These are phyloP conservation scores for Leccinum olivaceopallidum DNA, from an alignment of 768 basidiomycete species.

Conservation along the genomic window DNA sequence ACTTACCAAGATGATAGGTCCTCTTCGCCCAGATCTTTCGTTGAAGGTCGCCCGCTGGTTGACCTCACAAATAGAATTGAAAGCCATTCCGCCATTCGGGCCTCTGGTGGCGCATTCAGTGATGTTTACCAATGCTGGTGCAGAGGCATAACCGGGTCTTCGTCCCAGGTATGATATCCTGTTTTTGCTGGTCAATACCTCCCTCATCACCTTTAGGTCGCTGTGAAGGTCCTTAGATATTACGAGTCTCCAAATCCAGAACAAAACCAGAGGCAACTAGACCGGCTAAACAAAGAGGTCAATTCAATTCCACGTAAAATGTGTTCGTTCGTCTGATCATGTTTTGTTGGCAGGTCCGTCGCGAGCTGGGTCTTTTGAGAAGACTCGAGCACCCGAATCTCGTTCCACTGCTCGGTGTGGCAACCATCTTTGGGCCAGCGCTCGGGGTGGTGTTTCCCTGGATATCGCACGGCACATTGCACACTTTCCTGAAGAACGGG, in stretches of 20 bases:
- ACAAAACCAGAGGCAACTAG: not conserved
- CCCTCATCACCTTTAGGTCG: too few relatives aligned
- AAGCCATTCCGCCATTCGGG: too few relatives aligned
- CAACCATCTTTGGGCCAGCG: not conserved
- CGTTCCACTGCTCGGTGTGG: constrained; percentile 2
- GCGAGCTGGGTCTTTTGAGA: constrained; percentile 4
- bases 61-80: too few relatives aligned
- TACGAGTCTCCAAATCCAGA: not conserved
- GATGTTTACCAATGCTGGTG: too few relatives aligned
- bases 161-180: too few relatives aligned
- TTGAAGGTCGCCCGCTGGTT: too few relatives aligned
- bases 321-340: not conserved
- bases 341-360: not conserved
- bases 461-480: constrained; percentile 3
- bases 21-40: too few relatives aligned
- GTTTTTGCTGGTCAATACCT: too few relatives aligned
- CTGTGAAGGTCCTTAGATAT: not conserved
- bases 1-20: too few relatives aligned
- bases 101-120: too few relatives aligned
- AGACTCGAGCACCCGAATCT: constrained; percentile 6
- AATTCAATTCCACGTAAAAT: not conserved
- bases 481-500: not conserved
- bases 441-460: not conserved
- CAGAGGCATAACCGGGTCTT: too few relatives aligned
- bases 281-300: not conserved